phyloP scores from a whole-genome alignment of 2,329 filamentous ascomycete species.

The Diaporthe citri region DNA sequence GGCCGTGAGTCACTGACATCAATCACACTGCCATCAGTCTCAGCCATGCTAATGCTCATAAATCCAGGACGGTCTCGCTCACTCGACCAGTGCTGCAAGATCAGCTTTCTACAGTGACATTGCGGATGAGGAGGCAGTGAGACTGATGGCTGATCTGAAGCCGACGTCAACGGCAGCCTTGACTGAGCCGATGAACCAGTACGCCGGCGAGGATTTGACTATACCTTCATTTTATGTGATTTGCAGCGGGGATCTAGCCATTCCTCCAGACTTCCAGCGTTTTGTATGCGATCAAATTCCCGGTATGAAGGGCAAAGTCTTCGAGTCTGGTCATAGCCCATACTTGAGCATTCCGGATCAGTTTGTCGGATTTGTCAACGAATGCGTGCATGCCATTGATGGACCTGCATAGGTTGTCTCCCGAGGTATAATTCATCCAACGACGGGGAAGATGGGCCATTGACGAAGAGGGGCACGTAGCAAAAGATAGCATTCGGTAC shows the following conservation, averaged over 20 bases:
- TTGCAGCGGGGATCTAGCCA: not conserved
- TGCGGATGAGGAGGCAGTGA: not conserved
- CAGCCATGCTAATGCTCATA: no score
- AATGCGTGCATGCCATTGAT: not conserved
- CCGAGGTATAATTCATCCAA: not conserved
- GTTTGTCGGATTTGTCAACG: not conserved
- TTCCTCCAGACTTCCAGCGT: not conserved
- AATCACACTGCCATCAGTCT: no score
- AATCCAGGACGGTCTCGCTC: not conserved
- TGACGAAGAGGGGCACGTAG: no score
- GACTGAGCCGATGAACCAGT: not conserved
- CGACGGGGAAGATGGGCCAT: no score
- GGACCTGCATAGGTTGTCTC: not conserved
- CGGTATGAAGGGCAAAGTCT: not conserved
- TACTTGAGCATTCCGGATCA: not conserved
- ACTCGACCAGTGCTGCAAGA: not conserved
- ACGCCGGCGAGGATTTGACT: not conserved
- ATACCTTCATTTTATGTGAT: not conserved
- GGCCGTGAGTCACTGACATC: no score
- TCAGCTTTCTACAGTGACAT: not conserved
- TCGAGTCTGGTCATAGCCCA: not conserved
- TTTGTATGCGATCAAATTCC: not conserved
- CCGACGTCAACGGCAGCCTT: not conserved
- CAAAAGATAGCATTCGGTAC: no score
- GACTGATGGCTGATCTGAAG: not conserved